Percentiles rank a stretch among this genome's conserved stretches.
phyloP scores from a whole-genome alignment of 176 grass and related monocot species.

The Rhynchospora breviuscula region DNA sequence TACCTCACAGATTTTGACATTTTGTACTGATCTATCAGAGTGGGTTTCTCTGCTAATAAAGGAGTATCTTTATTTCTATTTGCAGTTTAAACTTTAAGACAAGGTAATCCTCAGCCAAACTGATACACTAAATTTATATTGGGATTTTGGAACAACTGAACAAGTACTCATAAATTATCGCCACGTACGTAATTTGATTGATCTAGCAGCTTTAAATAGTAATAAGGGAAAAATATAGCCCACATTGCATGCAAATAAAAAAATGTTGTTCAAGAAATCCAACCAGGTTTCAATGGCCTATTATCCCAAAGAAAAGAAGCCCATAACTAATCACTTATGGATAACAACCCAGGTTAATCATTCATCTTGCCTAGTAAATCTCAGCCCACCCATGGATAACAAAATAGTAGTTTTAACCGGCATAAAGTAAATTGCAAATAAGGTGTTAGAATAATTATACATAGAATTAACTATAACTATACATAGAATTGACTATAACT shows the following conservation, averaged over 20 bases:
- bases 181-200: neutral
- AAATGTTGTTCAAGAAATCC: neutral
- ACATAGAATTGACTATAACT: neutral
- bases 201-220: neutral
- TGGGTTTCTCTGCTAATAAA: neutral
- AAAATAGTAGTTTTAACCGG: neutral
- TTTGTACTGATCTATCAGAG: neutral
- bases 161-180: neutral
- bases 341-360: neutral
- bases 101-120: no score
- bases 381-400: neutral
- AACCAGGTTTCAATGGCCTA: neutral
- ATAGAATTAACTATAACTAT: no score
- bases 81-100: no score
- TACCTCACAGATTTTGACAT: neutral
- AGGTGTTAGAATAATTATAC: neutral
- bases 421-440: neutral
- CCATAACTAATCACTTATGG: neutral
- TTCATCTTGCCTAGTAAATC: neutral
- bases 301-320: neutral
- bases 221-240: neutral
- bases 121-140: no score
- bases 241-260: neutral
- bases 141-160: no score
- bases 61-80: no score